phyloP scores from a whole-genome alignment of 495 filamentous ascomycete genomes.

The Astrocystis sublimbata region DNA sequence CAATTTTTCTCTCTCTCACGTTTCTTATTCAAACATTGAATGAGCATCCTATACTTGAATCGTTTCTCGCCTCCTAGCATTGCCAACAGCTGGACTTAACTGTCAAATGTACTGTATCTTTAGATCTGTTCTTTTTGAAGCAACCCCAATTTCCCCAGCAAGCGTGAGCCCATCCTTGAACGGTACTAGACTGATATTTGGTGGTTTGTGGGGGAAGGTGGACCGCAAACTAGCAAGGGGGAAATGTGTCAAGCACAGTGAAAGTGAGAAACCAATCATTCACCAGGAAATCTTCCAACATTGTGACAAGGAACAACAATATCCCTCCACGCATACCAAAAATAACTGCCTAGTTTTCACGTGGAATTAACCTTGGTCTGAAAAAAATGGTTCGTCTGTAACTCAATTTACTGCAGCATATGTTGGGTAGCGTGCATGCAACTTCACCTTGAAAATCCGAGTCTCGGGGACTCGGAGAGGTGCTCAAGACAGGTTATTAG shows the following conservation, averaged over 20 bases:
- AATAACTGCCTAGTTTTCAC: not conserved
- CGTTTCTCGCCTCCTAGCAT: too few species aligned
- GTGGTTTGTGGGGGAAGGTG: slow-evolving; percentile 17
- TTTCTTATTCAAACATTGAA: too few species aligned
- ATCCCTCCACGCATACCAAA: too few species aligned
- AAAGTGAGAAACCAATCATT: not conserved
- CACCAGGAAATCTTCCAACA: not conserved
- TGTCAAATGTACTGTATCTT: not conserved
- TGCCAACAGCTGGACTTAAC: too few species aligned
- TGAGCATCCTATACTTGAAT: too few species aligned
- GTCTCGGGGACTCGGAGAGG: not conserved
- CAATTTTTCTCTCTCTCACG: too few species aligned
- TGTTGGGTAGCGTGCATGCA: not conserved
- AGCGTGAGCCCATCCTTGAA: not conserved
- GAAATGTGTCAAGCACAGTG: not conserved
- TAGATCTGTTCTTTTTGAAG: too few species aligned
- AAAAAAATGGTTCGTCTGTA: too few species aligned
- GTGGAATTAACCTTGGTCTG: too few species aligned
- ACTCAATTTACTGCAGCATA: not conserved
- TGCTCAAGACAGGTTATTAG: slow-evolving; percentile 11
- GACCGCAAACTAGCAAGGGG: too few species aligned
- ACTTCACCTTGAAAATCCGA: not conserved
- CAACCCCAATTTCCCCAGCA: not conserved
- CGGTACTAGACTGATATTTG: not conserved
- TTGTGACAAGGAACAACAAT: not conserved